Percentiles rank a stretch among this genome's conserved stretches.
Evolutionary conservation across 1,139 yeast genomes (phyloP).

Genomic region (Lodderomyces parapsilosis): DNA sequence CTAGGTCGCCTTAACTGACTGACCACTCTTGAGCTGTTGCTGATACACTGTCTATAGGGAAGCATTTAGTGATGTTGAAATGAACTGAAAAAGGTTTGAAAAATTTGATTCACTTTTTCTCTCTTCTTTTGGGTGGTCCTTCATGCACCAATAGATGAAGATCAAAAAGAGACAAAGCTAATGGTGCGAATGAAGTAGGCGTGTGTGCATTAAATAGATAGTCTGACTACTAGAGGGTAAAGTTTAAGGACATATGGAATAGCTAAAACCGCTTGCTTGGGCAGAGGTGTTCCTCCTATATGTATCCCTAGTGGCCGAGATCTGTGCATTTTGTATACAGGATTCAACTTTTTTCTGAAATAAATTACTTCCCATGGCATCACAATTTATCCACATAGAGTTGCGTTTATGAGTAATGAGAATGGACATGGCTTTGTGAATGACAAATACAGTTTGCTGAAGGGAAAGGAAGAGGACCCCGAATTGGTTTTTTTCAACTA

Average conservation of each 20-base stretch:
- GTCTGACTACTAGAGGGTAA: background rate
- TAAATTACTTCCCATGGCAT: background rate
- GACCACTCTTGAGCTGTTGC: background rate
- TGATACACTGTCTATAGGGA: constrained; percentile 1
- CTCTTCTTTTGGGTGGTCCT: too few relatives aligned
- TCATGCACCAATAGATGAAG: too few relatives aligned
- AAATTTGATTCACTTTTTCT: background rate
- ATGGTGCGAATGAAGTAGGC: too few relatives aligned
- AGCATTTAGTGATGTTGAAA: background rate
- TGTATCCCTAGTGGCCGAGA: too few relatives aligned
- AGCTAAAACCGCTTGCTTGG: too few relatives aligned
- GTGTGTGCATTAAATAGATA: background rate
- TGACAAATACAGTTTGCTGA: background rate
- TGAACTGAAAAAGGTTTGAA: background rate
- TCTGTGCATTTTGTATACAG: background rate
- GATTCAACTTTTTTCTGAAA: background rate
- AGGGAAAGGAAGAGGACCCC: background rate
- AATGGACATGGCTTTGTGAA: background rate
- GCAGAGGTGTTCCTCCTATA: too few relatives aligned
- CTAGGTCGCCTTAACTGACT: constrained; percentile 1
- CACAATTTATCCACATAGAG: background rate
- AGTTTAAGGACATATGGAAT: constrained; percentile 19
- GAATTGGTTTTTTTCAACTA: constrained; percentile 55
- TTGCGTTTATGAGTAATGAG: background rate
- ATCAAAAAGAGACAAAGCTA: too few relatives aligned